These are phyloP conservation scores for Aspergillus uvarum DNA, from an alignment of 2,329 filamentous ascomycete genomes.

Conservation along the genomic window DNA sequence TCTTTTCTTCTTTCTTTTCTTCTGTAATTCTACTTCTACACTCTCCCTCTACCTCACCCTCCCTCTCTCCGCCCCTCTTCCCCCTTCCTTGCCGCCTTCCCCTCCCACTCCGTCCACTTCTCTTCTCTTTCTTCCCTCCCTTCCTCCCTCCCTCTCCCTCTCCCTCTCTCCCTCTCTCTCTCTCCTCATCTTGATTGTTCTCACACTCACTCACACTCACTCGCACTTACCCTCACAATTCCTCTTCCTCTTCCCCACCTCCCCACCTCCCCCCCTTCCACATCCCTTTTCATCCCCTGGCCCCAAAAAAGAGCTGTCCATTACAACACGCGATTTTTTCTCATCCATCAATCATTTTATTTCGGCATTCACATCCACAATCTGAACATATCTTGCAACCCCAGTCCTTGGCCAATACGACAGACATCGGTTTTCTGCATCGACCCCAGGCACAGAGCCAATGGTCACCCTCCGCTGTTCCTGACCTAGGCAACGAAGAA, in stretches of 20 bases:
- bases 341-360: conserved; percentile 7
- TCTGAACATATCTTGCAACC: no score
- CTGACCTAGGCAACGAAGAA: background rate
- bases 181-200: conserved; percentile 9
- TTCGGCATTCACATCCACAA: background rate
- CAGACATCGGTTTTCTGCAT: no score
- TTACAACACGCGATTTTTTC: background rate
- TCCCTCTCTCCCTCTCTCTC: conserved; percentile 19
- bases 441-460: background rate
- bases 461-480: background rate
- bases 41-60: conserved; percentile 12
- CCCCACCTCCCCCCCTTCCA: background rate
- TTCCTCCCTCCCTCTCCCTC: conserved; percentile 21
- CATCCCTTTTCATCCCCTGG: conserved; percentile 14
- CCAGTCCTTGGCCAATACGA: no score
- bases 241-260: conserved; percentile 12
- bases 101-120: conserved; percentile 10
- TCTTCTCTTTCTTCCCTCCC: conserved; percentile 16
- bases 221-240: no score
- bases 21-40: conserved; percentile 1
- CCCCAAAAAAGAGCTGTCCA: conserved; percentile 3
- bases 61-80: conserved; percentile 12
- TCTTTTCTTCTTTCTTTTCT: conserved; percentile 11
- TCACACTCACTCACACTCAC: no score
- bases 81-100: conserved; percentile 15